Base-by-base conservation (phyloP, 2,329 filamentous ascomycete species). In the Scytalidium sp. region DNA sequence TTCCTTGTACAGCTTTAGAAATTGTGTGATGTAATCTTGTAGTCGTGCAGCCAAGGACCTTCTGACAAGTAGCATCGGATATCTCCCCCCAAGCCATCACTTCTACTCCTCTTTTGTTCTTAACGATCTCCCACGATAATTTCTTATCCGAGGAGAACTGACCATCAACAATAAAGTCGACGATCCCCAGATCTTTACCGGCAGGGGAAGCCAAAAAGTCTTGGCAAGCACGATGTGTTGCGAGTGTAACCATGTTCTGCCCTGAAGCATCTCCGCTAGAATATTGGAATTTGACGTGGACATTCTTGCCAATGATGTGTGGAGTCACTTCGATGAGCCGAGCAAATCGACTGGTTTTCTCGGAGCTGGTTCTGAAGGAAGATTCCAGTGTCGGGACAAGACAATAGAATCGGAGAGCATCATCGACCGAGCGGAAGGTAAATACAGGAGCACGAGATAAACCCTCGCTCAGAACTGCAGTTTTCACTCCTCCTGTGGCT, bases 221-320 rank as follows among this genome's bases (percentile, higher is more conserved):
- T 32, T 57, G 55, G 25, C 61, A 65, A 8, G 55, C 56, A 5
- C 51, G 27, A n/a, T 64, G 58, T 9, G 60, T 64, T 6, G 61
- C 61, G 19, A 64, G 56, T 3, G 62, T 65, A 9, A 60, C 59
- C 60, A 65, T 64, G 41, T 65, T 66, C 45, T 66, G 63, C 8
- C 61, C 62, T 1, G 59, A 52, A 1, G 64, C 59, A 44, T 64
- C 61, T 8, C 62, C 62, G 27, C 58, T 64, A 19, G 52, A 45
- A 47, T 60, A 64, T 13, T 46, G 40, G 43, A 63, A 57, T 3
- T 56, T 49, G 2, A 64, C 46, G 42, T 64, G 60, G 10, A 63
- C 59, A 25, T 32, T 51, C 13, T 50, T 54, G 3, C 61, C 57
- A 20, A 61, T 46, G 19, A 64, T 47, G 22, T 57, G 49, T 9